These are phyloP conservation scores for Phytophthora gonapodyides DNA, from an alignment of 352 stramenopile genomes.

Conservation along the genomic window DNA sequence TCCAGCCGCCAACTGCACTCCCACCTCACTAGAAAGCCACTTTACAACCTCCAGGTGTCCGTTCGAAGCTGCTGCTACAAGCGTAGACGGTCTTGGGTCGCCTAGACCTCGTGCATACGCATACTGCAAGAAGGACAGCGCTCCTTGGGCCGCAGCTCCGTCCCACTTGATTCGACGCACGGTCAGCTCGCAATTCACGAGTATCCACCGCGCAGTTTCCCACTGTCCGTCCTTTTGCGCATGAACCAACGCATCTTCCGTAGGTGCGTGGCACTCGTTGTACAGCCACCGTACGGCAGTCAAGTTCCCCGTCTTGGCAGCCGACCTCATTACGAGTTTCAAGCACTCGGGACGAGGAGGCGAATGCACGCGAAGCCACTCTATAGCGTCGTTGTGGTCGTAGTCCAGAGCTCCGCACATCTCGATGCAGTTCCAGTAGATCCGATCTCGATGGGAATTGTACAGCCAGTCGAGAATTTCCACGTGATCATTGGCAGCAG, in stretches of 20 bases:
- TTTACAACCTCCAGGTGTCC: constrained; percentile 29
- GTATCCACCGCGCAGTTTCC: constrained; percentile 27
- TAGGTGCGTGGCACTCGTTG: constrained; percentile 13
- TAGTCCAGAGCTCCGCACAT: constrained; percentile 42
- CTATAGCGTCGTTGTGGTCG: constrained; percentile 40
- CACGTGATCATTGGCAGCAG: constrained; percentile 25
- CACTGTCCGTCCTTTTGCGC: constrained; percentile 21
- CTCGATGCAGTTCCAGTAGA: constrained; percentile 34
- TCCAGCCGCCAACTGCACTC: constrained; percentile 13
- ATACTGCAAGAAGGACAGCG: constrained; percentile 32
- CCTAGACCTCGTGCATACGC: constrained; percentile 15
- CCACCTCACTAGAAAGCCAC: constrained; percentile 23
- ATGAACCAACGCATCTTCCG: constrained; percentile 17
- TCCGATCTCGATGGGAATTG: constrained; percentile 12
- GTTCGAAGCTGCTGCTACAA: constrained; percentile 28
- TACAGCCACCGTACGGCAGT: constrained; percentile 23
- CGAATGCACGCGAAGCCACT: constrained; percentile 49
- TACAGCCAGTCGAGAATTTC: constrained; percentile 28
- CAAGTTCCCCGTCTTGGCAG: constrained; percentile 23
- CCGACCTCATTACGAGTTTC: constrained; percentile 26
- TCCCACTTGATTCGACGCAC: constrained; percentile 20
- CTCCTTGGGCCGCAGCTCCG: constrained; percentile 15
- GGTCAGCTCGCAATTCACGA: constrained; percentile 23
- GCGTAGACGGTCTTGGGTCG: neutral
- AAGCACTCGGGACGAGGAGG: constrained; percentile 27